A percentile compares a stretch with the other conserved stretches of the same genome.
Conservation (phyloP, 208 protist species). For the Crithidia fasciculata region DNA sequence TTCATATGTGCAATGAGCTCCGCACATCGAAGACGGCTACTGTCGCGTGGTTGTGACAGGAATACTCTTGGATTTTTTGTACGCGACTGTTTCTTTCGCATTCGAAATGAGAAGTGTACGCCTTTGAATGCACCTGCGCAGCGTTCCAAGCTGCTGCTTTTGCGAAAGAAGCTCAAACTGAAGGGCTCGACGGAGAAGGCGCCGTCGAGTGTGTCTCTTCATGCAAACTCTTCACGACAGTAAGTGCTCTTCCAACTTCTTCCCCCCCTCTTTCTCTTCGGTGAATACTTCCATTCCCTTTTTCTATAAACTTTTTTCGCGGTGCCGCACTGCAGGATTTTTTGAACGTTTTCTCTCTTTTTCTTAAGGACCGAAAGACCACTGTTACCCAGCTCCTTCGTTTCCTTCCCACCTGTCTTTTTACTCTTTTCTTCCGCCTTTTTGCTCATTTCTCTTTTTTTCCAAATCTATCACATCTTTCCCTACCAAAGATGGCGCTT, state of each 20-base stretch:
- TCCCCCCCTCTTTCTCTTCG: not conserved
- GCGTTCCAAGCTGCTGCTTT: too few relatives aligned
- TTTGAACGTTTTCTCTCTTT: conserved; percentile 14
- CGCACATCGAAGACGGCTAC: too few relatives aligned
- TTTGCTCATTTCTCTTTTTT: conserved; percentile 25
- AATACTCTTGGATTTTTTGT: too few relatives aligned
- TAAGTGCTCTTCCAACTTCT: not conserved
- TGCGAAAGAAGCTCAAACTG: too few relatives aligned
- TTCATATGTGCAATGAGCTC: too few relatives aligned
- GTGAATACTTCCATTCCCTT: not conserved
- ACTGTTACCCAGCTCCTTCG: not conserved
- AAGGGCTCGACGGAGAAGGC: too few relatives aligned
- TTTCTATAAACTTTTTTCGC: not conserved
- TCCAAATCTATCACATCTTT: conserved; percentile 16
- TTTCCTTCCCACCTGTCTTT: conserved; percentile 2
- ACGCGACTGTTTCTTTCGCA: too few relatives aligned
- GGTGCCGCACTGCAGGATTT: not conserved
- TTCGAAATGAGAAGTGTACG: too few relatives aligned
- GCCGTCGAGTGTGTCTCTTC: too few relatives aligned
- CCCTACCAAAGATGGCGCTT: conserved; percentile 84
- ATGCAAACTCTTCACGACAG: too few relatives aligned
- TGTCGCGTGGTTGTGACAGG: too few relatives aligned
- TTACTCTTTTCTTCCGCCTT: not conserved
- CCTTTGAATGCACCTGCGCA: too few relatives aligned
- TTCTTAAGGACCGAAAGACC: conserved; percentile 6